Base-by-base conservation (phyloP, 768 basidiomycete species). In the Psilocybe sp. region DNA sequence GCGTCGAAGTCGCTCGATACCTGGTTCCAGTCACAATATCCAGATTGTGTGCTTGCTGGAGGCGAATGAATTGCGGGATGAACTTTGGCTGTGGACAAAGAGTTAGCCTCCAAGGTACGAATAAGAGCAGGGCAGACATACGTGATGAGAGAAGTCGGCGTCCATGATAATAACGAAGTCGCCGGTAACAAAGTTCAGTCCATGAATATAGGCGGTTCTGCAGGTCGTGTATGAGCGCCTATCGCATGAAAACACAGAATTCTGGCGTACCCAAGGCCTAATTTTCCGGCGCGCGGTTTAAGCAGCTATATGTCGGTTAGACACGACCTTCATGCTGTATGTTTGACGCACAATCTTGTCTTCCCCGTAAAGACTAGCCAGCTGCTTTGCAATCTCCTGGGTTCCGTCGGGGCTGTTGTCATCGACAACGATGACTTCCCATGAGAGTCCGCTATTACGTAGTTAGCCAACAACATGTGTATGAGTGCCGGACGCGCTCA, bases 131-230 rank as follows among this genome's bases (percentile, higher is more conserved):
- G 10, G 31, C 55, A 51, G 15, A 70, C 87, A 40, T 69, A 92
- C 92, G 58, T 96, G 93, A 62, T 96, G 93, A 5, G 92, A 94
- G 68, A 96, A 94, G 70, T 96, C 93, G 44, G 93, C 93, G 60
- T 96, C 93, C 93, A 96, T 96, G 64, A 96, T 95, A 62, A 95
- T 90, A 16, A 94, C 91, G 70, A 94, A 96, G 68, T 92, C 90
- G 8, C 93, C 93, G 0, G 85, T 85, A 58, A 87, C 88, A 67
- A 89, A 95, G 58, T 91, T 85, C 42, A 96, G 74, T 11, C 93
- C 93, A 62, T 96, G 89, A 34, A 95, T 89, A 63, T 96, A 96
- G 32, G 93, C 93, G 16, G 93, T 94, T 49, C 91, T 93, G 54
- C 14, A 47, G 18, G 23, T 9, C 18, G 1, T 15, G n/a, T n/a